A percentile compares a stretch with the other conserved stretches of the same genome.
Evolutionary conservation across 805 yeast genomes (phyloP).

Genomic region (Diddensiella transvaalensis): DNA sequence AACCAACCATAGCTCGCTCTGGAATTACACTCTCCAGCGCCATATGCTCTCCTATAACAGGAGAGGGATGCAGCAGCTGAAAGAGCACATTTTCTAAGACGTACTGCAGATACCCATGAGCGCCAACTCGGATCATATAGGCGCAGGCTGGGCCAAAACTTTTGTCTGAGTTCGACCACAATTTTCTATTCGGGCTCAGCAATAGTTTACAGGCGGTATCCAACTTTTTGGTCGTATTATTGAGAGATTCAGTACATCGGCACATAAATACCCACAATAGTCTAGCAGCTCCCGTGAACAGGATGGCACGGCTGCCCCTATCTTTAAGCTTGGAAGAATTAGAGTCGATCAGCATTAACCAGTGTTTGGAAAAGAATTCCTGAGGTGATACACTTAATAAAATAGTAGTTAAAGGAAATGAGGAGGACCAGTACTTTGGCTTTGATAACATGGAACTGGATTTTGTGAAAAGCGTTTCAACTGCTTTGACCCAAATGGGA

Average conservation of each 20-base stretch:
- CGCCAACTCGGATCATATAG: conserved; percentile 72
- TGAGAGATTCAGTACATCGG: conserved; percentile 83
- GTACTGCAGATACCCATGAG: conserved; percentile 73
- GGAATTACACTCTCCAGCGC: conserved; percentile 59
- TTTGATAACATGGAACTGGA: conserved; percentile 41
- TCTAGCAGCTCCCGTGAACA: conserved; percentile 64
- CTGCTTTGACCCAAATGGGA: conserved; percentile 89
- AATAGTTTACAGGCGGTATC: conserved; percentile 58
- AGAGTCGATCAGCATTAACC: conserved; percentile 68
- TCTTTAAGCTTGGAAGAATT: conserved; percentile 62
- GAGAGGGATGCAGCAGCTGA: conserved; percentile 48
- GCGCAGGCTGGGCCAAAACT: conserved; percentile 61
- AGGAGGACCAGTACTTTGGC: conserved; percentile 52
- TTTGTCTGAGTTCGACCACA: conserved; percentile 70
- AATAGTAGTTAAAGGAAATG: conserved; percentile 66
- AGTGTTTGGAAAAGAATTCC: conserved; percentile 63
- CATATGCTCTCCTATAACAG: conserved; percentile 26
- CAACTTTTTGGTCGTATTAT: conserved; percentile 76
- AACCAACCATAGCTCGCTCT: conserved; percentile 67
- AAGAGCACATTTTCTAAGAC: conserved; percentile 73
- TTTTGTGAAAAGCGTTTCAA: conserved; percentile 55
- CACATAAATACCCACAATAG: conserved; percentile 87
- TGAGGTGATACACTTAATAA: conserved; percentile 77
- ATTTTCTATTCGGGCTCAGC: conserved; percentile 50
- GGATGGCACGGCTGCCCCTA: conserved; percentile 49